Evolutionary conservation across 2,329 filamentous ascomycete species (phyloP).

Genomic region (Tolypocladium cylindrosporum): DNA sequence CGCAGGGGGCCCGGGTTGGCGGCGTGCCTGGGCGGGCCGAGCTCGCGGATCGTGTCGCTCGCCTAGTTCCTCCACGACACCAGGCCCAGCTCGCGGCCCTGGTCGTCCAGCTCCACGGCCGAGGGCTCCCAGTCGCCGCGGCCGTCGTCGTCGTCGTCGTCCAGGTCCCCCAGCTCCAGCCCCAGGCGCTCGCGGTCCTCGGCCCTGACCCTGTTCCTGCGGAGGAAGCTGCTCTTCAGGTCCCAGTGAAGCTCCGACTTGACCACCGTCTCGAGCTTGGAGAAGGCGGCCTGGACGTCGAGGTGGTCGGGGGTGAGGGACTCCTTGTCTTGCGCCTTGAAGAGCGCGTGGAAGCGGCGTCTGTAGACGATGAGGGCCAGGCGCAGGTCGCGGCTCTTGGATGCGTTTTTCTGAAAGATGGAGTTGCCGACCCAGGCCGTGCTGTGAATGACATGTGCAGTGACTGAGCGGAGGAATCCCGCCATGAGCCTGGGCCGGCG

Average conservation of each 20-base stretch:
- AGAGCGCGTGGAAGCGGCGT: slow-evolving; percentile 37
- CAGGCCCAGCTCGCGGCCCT: slow-evolving; percentile 40
- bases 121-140: slow-evolving; percentile 43
- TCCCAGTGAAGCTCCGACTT: slow-evolving; percentile 43
- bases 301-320: slow-evolving; percentile 27
- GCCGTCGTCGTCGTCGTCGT: slow-evolving; percentile 30
- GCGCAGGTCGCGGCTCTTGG: slow-evolving; percentile 26
- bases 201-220: slow-evolving; percentile 37
- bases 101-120: slow-evolving; percentile 41
- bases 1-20: background rate
- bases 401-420: slow-evolving; percentile 26
- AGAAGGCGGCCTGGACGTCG: slow-evolving; percentile 37
- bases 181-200: slow-evolving; percentile 43
- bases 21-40: slow-evolving; percentile 10
- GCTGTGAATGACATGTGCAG: slow-evolving; percentile 46
- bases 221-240: slow-evolving; percentile 37
- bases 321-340: slow-evolving; percentile 23
- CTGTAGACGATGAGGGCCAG: slow-evolving; percentile 44
- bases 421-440: slow-evolving; percentile 36
- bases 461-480: slow-evolving; percentile 38
- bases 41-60: background rate
- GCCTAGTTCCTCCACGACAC: slow-evolving; percentile 34
- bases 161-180: slow-evolving; percentile 36
- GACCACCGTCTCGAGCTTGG: slow-evolving; percentile 19
- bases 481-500: slow-evolving; percentile 33